Base-by-base conservation (phyloP, 148 eudicot genomes). In the Rhododendron ferrugineum region DNA sequence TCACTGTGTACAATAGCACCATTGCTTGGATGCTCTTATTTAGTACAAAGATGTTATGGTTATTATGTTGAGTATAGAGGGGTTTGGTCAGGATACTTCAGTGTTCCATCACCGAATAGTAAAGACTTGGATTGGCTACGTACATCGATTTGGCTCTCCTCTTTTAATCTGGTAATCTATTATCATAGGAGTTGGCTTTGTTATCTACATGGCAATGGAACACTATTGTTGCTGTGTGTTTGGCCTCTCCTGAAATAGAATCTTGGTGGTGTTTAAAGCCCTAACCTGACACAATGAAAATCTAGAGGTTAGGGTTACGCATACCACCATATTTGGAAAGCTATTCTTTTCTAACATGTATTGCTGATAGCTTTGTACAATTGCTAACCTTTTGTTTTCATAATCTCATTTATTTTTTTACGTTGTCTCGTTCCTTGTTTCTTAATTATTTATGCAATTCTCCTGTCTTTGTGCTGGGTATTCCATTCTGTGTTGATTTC, bases 261-360 rank as follows among this genome's bases (percentile, higher is more conserved):
- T 42, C 37, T 47, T 1, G 85, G 90, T 79, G 89, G 86, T 83
- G 88, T 88, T 90, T 88, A 87, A 90, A 90, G 90, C 89, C 89
- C 85, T 79, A 78, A 81, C 78, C 73, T 83, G 52, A 46, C 80
- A 42, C 8, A 82, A 77, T 52, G 14, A 54, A 13, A 62, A 42
- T 74, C 83, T 78, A 72, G 64, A 87, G 85, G 86, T 85, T 78
- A 11, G 89, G 88, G 89, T 90, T 88, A 88, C 89, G 90, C 92
- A 87, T 86, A 60, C 90, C 88, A 85, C 88, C 86, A 88, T 18
- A 90, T 79, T 77, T 49, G 10, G 0, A 40, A 37, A 37, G 52
- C 15, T 78, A 46, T 18, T 78, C 47, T 30, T 40, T 70, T 32
- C 4, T 70, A 70, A 70, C 20, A 13, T 30, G 20, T 5, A 9